Evolutionary conservation across 225 moss, liverwort and hornwort genomes (phyloP).

Genomic region (Takakia lepidozioides): DNA sequence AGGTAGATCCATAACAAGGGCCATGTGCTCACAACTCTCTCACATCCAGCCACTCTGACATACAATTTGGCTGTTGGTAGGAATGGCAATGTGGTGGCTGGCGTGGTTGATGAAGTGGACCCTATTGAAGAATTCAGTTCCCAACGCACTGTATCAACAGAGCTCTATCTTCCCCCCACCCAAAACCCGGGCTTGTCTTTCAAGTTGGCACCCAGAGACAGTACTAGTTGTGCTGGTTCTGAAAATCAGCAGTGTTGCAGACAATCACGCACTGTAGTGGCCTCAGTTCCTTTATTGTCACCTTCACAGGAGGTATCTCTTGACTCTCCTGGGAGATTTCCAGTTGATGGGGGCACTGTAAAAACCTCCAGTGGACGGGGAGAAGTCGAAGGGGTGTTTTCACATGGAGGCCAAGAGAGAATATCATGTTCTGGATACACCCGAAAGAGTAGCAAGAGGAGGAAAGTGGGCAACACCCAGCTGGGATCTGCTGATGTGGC

Average conservation of each 20-base stretch:
- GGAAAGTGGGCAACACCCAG: conserved; percentile 12
- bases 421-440: neutral
- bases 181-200: neutral
- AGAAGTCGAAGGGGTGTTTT: neutral
- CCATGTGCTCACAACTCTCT: too few species aligned
- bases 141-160: conserved; percentile 19
- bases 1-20: too few species aligned
- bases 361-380: too few species aligned
- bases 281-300: neutral
- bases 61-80: too few species aligned
- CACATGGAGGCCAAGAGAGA: too few species aligned
- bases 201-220: neutral
- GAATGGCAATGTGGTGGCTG: too few species aligned
- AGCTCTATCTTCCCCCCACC: conserved; percentile 14
- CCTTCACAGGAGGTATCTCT: neutral
- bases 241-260: neutral
- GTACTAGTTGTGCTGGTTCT: neutral
- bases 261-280: neutral
- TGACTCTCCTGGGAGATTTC: neutral
- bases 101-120: conserved; percentile 1
- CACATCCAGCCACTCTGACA: too few species aligned
- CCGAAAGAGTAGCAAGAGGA: conserved; percentile 4
- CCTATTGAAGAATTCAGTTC: neutral
- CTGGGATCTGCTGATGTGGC: conserved; percentile 13
- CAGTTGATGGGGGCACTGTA: neutral